Evolutionary conservation across 2,329 filamentous ascomycete genomes (phyloP).

Genomic region (Colletotrichum costaricense): DNA sequence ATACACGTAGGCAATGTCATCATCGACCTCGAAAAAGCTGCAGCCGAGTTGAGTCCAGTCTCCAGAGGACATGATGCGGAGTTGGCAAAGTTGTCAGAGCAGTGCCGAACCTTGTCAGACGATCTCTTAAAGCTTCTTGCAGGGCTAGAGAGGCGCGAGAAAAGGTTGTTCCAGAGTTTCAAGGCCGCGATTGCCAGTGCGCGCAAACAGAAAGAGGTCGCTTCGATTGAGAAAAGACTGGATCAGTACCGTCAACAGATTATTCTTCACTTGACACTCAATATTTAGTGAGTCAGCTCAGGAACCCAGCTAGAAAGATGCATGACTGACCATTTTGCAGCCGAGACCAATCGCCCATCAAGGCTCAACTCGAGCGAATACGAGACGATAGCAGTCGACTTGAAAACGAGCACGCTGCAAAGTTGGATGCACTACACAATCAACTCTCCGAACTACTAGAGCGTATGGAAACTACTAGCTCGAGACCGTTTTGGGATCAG

Average conservation of each 20-base stretch:
- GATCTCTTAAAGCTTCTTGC: background rate
- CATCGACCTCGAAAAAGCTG: background rate
- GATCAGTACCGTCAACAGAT: background rate
- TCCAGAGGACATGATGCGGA: background rate
- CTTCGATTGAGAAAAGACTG: background rate
- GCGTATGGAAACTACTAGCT: too few relatives aligned
- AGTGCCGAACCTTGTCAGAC: background rate
- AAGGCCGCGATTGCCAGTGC: background rate
- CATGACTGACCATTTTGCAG: background rate
- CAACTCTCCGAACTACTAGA: background rate
- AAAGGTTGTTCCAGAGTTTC: background rate
- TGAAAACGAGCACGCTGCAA: background rate
- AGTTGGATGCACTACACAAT: background rate
- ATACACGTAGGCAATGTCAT: background rate
- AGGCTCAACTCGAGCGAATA: background rate
- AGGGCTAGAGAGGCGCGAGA: background rate
- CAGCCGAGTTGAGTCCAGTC: background rate
- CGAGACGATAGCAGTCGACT: background rate
- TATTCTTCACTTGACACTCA: background rate
- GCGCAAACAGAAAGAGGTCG: background rate
- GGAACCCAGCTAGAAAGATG: background rate
- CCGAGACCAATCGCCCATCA: background rate
- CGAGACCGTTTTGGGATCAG: background rate
- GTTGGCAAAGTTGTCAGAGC: background rate
- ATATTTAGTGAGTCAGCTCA: background rate